phyloP scores from a whole-genome alignment of 176 grass and related monocot genomes.

The Tillandsia leiboldiana region DNA sequence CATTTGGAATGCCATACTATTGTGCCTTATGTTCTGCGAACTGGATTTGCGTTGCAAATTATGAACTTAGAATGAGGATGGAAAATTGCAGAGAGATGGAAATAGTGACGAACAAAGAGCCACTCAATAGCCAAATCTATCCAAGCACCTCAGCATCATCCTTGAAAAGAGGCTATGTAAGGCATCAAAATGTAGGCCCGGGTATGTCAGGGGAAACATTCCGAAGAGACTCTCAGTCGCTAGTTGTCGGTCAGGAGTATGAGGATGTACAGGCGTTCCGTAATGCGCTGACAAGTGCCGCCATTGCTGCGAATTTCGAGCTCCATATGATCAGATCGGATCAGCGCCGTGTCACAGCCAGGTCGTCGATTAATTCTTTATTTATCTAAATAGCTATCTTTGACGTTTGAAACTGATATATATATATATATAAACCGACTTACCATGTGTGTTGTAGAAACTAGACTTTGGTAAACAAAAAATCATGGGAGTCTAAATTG shows the following conservation, averaged over 20 bases:
- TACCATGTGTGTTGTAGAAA: too few species aligned
- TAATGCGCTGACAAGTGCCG: constrained; percentile 7
- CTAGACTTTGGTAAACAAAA: too few species aligned
- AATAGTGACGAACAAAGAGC: neutral
- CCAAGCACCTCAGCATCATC: constrained; percentile 1
- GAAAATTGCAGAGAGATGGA: constrained; percentile 6
- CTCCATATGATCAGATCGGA: constrained; percentile 14
- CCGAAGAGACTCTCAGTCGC: constrained; percentile 6
- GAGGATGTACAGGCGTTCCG: constrained; percentile 19
- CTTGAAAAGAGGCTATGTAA: constrained; percentile 3
- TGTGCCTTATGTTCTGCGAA: neutral
- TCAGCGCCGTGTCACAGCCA: constrained; percentile 21
- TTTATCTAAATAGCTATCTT: neutral
- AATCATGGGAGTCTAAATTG: too few species aligned
- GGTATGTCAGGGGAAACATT: constrained; percentile 6
- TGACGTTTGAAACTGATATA: too few species aligned
- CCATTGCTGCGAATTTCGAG: constrained; percentile 17
- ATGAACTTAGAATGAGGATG: neutral
- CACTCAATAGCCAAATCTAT: neutral
- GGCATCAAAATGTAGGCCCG: neutral
- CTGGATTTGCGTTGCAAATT: neutral
- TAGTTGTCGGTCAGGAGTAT: constrained; percentile 17
- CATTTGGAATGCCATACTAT: neutral
- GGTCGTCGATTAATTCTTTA: neutral
- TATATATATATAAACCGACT: too few species aligned